Percentiles rank a stretch among this genome's conserved stretches.
These are phyloP conservation scores for Euphorbia schlechtendalii DNA, from an alignment of 441 rosid species.

Conservation along the genomic window DNA sequence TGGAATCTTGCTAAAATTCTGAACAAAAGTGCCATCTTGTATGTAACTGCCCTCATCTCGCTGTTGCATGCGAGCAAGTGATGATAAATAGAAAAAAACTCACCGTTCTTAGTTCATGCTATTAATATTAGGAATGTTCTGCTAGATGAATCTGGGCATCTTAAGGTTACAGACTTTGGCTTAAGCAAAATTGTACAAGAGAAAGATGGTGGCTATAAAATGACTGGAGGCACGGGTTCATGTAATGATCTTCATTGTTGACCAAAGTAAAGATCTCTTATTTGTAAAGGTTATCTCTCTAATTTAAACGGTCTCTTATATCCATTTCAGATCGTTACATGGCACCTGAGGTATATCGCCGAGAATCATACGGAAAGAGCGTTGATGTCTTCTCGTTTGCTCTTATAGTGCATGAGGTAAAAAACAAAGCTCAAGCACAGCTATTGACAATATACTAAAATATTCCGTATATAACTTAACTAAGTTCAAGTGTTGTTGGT, in stretches of 20 bases:
- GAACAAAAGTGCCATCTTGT: no score
- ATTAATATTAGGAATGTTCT: conserved; percentile 39
- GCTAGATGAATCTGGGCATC: conserved; percentile 56
- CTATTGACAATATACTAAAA: no score
- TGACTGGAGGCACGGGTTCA: conserved; percentile 64
- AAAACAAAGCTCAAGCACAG: neutral
- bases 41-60: neutral
- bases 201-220: conserved; percentile 52
- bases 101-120: neutral
- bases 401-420: conserved; percentile 50
- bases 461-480: neutral
- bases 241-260: conserved; percentile 26
- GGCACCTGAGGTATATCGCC: conserved; percentile 68
- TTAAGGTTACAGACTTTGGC: conserved; percentile 65
- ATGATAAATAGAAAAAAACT: neutral
- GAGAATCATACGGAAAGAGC: conserved; percentile 64
- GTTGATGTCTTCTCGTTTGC: conserved; percentile 65
- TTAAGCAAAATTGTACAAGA: conserved; percentile 54
- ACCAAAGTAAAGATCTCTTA: conserved; percentile 1
- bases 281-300: neutral
- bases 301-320: conserved; percentile 8
- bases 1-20: conserved; percentile 6
- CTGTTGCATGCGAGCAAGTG: neutral
- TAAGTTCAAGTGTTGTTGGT: neutral
- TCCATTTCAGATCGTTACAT: conserved; percentile 50